phyloP scores from a whole-genome alignment of 768 basidiomycete genomes.

The Lactarius akahatsu region DNA sequence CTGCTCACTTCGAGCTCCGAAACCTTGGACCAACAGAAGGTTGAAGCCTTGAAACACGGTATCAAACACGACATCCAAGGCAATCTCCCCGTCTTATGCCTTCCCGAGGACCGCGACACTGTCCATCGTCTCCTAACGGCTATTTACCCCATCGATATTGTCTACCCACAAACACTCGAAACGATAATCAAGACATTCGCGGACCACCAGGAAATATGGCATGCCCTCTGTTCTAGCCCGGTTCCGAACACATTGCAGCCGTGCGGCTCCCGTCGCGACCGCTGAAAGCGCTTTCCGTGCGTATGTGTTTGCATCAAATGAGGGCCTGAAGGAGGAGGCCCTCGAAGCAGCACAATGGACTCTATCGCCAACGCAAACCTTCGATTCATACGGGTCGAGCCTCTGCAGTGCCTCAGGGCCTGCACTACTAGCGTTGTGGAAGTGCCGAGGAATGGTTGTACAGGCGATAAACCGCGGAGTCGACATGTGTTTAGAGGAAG shows the following conservation, averaged over 20 bases:
- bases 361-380: conserved; percentile 1
- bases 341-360: conserved; percentile 9
- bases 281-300: conserved; percentile 11
- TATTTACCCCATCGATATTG: conserved; percentile 18
- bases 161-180: conserved; percentile 15
- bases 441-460: background rate
- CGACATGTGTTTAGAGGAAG: background rate
- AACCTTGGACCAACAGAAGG: background rate
- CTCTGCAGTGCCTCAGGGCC: conserved; percentile 10
- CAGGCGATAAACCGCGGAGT: background rate
- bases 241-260: conserved; percentile 4
- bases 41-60: background rate
- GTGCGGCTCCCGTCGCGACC: conserved; percentile 2
- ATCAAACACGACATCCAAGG: background rate
- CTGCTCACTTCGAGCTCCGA: conserved; percentile 2
- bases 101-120: conserved; percentile 17
- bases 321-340: conserved; percentile 9
- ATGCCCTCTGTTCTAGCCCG: conserved; percentile 7
- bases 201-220: conserved; percentile 2
- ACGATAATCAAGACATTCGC: conserved; percentile 9
- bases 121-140: conserved; percentile 18
- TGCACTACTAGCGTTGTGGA: conserved; percentile 13
- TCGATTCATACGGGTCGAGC: conserved; percentile 2
- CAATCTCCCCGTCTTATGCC: conserved; percentile 7
- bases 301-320: conserved; percentile 8